These are phyloP conservation scores for Ulota crispa DNA, from an alignment of 225 moss, liverwort and hornwort genomes.

Conservation along the genomic window DNA sequence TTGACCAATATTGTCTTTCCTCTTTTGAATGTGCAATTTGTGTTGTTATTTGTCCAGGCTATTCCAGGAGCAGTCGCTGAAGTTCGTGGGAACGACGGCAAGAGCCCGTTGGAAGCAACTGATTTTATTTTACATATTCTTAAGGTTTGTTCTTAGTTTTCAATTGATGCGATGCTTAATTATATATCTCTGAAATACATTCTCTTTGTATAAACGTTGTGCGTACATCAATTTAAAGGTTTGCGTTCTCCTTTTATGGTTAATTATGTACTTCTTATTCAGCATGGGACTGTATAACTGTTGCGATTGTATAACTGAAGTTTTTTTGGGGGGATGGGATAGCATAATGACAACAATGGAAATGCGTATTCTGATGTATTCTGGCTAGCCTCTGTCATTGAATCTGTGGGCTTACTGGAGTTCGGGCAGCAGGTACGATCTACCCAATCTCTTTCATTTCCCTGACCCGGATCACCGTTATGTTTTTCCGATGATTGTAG, in stretches of 20 bases:
- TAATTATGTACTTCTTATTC: background rate
- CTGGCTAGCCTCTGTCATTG: constrained; percentile 95
- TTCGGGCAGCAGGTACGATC: constrained; percentile 79
- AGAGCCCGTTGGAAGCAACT: constrained; percentile 88
- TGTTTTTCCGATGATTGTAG: constrained; percentile 1
- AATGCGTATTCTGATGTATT: constrained; percentile 94
- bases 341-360: constrained; percentile 98
- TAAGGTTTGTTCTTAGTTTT: constrained; percentile 51
- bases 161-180: background rate
- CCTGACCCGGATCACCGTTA: background rate
- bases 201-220: background rate
- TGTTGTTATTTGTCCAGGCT: constrained; percentile 53
- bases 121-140: constrained; percentile 95
- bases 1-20: background rate
- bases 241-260: background rate
- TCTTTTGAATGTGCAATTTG: constrained; percentile 13
- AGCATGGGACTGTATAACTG: background rate
- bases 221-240: background rate
- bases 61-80: constrained; percentile 90
- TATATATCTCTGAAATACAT: background rate
- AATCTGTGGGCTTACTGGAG: constrained; percentile 85
- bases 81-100: constrained; percentile 90
- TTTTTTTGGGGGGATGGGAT: constrained; percentile 29
- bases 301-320: background rate
- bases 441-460: background rate